Evolutionary conservation across 495 filamentous ascomycete species (phyloP), one percentile per base, ranked within the genome.

Genomic region (Penicillium paxilli): DNA sequence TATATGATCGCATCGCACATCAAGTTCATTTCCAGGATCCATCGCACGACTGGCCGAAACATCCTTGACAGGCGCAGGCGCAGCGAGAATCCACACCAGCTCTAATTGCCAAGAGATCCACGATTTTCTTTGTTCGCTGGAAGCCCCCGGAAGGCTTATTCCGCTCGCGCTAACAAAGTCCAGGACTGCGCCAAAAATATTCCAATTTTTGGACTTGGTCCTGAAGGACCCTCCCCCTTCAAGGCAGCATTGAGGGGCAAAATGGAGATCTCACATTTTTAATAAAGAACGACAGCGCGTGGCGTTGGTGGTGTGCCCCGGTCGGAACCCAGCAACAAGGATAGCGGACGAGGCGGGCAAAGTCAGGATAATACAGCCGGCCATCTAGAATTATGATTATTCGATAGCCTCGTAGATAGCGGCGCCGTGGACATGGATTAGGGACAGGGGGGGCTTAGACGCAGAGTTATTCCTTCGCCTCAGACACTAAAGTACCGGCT

Each of bases 361-460:
- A 52, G 14, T 49, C 12, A 47, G 52, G 52, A 32, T 41, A 56
- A 50, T 21, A 33, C 16, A 59, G 49, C 45, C 52, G 49, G 44
- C 16, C 9, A 14, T 11, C 3, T 16, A 30, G n/a, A 30, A n/a
- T 20, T 16, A 5, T 10, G 9, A 8, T 60, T 19, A 47, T 52
- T 52, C 38, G 49, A 51, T 54, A n/a, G 19, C 38, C 37, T 49
- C 10, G 8, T 24, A 11, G 2, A 26, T 52, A 52, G 63, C 58
- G 63, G 57, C 54, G 24, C 55, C 58, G 47, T 22, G 22, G 46
- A 58, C 56, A 57, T 57, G 44, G 48, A 40, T 44, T 46, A 40
- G 51, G 50, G 47, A 44, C 25, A 41, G 45, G 49, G 44, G 25
- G 47, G 25, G 28, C 28, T 38, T 46, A 52, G 33, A 45, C 44